Percentiles rank a stretch among this genome's conserved stretches.
These are phyloP conservation scores for Plantago ovata DNA, from an alignment of 257 asterid genomes.

Conservation along the genomic window DNA sequence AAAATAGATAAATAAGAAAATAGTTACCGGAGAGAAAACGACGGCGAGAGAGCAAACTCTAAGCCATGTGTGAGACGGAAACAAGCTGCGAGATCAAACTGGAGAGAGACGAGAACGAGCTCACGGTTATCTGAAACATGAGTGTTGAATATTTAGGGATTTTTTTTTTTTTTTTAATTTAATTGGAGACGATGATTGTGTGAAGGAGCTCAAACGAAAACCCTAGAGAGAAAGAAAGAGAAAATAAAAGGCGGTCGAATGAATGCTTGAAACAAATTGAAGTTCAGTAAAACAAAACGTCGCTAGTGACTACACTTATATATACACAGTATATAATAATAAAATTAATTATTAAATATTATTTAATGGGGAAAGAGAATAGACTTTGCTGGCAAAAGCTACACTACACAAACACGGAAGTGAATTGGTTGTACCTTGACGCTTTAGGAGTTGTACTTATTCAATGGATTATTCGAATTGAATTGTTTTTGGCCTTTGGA, in stretches of 20 bases:
- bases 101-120: conserved; percentile 17
- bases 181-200: conserved; percentile 26
- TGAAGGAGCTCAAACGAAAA: conserved; percentile 33
- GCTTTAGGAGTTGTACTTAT: neutral
- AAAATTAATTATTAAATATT: neutral
- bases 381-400: conserved; percentile 23
- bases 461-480: no score
- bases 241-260: conserved; percentile 33
- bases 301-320: neutral
- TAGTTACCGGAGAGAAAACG: neutral
- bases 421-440: conserved; percentile 14
- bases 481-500: neutral
- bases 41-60: conserved; percentile 15
- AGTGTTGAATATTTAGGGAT: conserved; percentile 5
- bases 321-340: neutral
- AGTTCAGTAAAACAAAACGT: no score
- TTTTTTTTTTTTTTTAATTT: neutral
- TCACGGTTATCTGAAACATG: conserved; percentile 6
- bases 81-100: conserved; percentile 23
- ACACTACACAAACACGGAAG: conserved; percentile 30
- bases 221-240: conserved; percentile 41
- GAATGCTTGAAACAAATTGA: conserved; percentile 23
- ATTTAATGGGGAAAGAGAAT: conserved; percentile 5
- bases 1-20: neutral
- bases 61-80: conserved; percentile 32